A percentile compares a stretch with the other conserved stretches of the same genome.
These are phyloP conservation scores for Geotrichum carabidarum DNA, from an alignment of 1,139 yeast genomes.

Conservation along the genomic window DNA sequence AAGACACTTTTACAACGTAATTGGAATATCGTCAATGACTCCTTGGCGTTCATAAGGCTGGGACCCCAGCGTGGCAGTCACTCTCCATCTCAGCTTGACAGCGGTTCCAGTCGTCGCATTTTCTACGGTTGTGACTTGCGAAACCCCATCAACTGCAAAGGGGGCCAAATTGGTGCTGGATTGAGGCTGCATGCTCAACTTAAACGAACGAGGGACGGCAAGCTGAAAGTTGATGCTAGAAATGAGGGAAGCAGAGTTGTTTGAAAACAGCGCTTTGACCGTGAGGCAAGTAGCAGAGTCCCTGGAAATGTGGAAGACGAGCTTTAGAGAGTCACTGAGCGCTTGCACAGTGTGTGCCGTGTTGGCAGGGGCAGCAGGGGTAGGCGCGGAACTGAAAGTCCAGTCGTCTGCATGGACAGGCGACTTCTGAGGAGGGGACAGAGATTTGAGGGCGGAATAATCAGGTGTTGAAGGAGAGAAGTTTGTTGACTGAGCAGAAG, in stretches of 20 bases:
- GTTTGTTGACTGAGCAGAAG: neutral
- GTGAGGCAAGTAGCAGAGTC: constrained; percentile 41
- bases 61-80: constrained; percentile 48
- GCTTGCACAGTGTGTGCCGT: constrained; percentile 4
- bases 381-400: constrained; percentile 33
- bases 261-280: constrained; percentile 48
- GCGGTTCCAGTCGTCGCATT: constrained; percentile 39
- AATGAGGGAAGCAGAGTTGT: constrained; percentile 40
- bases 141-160: constrained; percentile 48
- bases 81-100: constrained; percentile 78
- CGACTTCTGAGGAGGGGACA: constrained; percentile 14
- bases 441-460: constrained; percentile 16
- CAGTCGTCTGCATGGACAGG: constrained; percentile 10
- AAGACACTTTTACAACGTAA: neutral
- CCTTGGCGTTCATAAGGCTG: constrained; percentile 24
- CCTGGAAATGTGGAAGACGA: constrained; percentile 47
- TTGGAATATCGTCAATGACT: constrained; percentile 19
- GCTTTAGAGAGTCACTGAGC: constrained; percentile 32
- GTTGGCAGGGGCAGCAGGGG: constrained; percentile 22
- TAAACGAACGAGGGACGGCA: constrained; percentile 77
- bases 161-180: constrained; percentile 53
- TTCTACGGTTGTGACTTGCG: constrained; percentile 57
- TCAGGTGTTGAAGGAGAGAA: constrained; percentile 16
- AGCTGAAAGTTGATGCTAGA: constrained; percentile 59
- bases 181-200: constrained; percentile 64